phyloP scores from a whole-genome alignment of 257 asterid species.

The Leptodermis oblonga region DNA sequence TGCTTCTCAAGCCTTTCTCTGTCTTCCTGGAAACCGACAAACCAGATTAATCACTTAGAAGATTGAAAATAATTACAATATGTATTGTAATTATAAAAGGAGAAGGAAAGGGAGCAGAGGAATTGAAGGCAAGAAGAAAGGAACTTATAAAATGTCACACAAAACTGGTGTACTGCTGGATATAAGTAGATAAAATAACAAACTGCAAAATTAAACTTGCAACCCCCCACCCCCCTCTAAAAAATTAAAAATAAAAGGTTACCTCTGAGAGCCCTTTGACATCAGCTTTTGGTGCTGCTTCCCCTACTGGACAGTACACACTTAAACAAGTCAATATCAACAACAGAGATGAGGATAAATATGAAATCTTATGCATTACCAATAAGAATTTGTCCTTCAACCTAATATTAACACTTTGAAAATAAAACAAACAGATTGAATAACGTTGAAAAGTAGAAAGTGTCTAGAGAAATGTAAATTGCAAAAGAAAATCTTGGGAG shows the following conservation, averaged over 20 bases:
- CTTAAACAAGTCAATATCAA: neutral
- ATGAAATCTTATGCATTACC: neutral
- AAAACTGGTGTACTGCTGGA: neutral
- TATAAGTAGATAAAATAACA: neutral
- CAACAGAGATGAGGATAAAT: neutral
- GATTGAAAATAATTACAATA: neutral
- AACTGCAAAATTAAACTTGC: conserved; percentile 8
- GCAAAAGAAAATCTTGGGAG: neutral
- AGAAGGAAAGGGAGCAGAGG: neutral
- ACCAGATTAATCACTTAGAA: conserved; percentile 5
- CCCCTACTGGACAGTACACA: conserved; percentile 39
- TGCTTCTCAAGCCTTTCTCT: conserved; percentile 87
- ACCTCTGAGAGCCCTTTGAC: conserved; percentile 55
- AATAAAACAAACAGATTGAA: neutral
- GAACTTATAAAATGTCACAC: neutral
- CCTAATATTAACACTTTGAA: neutral
- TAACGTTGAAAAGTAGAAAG: neutral
- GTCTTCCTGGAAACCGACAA: conserved; percentile 55
- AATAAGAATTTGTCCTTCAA: neutral
- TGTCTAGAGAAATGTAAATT: neutral
- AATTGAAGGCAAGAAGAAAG: neutral
- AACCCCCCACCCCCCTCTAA: too few relatives aligned
- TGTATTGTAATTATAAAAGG: too few relatives aligned
- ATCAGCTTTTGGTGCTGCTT: conserved; percentile 38
- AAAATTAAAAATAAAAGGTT: conserved; percentile 13